These are phyloP conservation scores for Blastobotrys parvus DNA, from an alignment of 805 yeast species.

Conservation along the genomic window DNA sequence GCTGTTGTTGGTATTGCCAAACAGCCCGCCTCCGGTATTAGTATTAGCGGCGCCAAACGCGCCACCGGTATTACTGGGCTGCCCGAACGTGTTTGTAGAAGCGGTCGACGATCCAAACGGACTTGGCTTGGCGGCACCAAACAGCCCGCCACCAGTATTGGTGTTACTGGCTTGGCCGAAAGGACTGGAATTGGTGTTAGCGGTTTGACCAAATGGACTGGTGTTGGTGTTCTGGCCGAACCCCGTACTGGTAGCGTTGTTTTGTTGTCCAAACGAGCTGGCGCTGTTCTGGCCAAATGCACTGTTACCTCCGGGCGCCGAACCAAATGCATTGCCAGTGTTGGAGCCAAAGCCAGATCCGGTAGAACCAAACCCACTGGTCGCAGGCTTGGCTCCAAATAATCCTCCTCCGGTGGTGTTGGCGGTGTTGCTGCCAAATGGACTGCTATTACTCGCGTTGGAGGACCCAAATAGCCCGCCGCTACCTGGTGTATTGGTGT, in stretches of 20 bases:
- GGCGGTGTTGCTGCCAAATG: conserved; percentile 12
- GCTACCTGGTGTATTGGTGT: conserved; percentile 20
- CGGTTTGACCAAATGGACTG: conserved; percentile 14
- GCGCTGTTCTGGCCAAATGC: conserved; percentile 16
- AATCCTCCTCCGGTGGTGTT: conserved; percentile 14
- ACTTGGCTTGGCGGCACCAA: conserved; percentile 15
- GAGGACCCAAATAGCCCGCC: conserved; percentile 26
- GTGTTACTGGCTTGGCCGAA: conserved; percentile 13
- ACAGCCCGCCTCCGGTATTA: conserved; percentile 13
- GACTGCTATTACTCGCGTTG: conserved; percentile 11
- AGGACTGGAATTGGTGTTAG: conserved; percentile 14
- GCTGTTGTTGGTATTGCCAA: conserved; percentile 16
- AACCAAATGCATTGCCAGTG: conserved; percentile 6
- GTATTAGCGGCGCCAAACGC: conserved; percentile 14
- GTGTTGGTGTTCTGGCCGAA: conserved; percentile 12
- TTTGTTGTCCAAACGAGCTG: conserved; percentile 10
- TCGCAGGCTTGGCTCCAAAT: conserved; percentile 16
- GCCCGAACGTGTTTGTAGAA: conserved; percentile 17
- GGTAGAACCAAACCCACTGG: conserved; percentile 21
- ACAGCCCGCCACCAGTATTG: conserved; percentile 13
- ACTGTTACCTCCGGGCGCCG: background rate
- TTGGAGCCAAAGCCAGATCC: conserved; percentile 30
- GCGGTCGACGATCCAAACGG: conserved; percentile 10
- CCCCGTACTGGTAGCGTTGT: conserved; percentile 11
- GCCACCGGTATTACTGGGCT: conserved; percentile 19